phyloP scores from a whole-genome alignment of 305 asterid species.

The Plantago coronopus region DNA sequence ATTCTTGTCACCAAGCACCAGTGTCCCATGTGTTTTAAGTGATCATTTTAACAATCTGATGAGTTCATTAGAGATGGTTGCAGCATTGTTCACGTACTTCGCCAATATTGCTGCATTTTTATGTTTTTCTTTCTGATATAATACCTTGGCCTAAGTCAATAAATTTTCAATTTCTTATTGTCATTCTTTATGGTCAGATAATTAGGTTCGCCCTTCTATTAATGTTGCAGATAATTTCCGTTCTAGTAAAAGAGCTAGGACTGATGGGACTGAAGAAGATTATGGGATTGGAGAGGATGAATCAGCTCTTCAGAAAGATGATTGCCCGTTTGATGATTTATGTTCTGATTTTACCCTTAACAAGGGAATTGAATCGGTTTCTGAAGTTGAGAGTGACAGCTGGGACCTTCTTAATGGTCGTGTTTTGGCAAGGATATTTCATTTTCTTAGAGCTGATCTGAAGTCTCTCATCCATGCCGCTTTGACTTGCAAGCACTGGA shows the following conservation, averaged over 20 bases:
- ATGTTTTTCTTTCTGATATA: too few species aligned
- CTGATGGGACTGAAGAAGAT: constrained; percentile 64
- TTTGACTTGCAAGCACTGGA: constrained; percentile 93
- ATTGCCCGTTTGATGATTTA: constrained; percentile 63
- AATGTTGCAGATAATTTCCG: constrained; percentile 59
- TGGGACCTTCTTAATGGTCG: constrained; percentile 80
- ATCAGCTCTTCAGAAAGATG: constrained; percentile 34
- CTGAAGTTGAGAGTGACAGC: constrained; percentile 45
- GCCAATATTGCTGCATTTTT: not conserved
- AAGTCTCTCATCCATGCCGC: constrained; percentile 68
- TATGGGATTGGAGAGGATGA: constrained; percentile 51
- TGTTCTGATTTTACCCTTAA: constrained; percentile 50
- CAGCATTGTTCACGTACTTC: not conserved
- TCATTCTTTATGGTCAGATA: constrained; percentile 17
- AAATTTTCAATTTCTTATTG: not conserved
- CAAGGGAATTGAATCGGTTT: constrained; percentile 34
- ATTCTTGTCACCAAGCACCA: not conserved
- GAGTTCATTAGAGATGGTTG: not conserved
- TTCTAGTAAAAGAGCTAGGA: constrained; percentile 61
- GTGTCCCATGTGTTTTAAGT: not conserved
- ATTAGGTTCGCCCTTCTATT: constrained; percentile 23
- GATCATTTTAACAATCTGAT: not conserved
- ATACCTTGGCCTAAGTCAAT: too few species aligned
- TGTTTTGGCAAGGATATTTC: constrained; percentile 83
- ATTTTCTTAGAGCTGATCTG: constrained; percentile 84